Conservation (phyloP, 2,329 filamentous ascomycete genomes). For the Paraphaeosphaeria minitans region DNA sequence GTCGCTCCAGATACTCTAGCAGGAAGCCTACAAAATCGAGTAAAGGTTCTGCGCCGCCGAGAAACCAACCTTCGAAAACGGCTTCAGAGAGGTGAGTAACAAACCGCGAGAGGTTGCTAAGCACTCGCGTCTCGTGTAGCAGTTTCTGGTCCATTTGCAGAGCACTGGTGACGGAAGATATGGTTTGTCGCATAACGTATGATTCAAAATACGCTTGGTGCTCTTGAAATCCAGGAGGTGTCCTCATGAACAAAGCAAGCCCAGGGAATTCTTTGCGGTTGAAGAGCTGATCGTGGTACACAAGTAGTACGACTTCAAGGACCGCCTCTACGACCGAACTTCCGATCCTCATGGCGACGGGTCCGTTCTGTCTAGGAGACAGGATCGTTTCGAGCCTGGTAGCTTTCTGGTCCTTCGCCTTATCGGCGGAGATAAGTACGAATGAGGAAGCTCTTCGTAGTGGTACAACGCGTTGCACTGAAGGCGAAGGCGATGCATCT, state of each 20-base stretch:
- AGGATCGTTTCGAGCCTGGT: slow-evolving; percentile 68
- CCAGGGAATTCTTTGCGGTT: slow-evolving; percentile 88
- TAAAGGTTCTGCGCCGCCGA: slow-evolving; percentile 81
- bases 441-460: slow-evolving; percentile 88
- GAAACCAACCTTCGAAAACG: slow-evolving; percentile 95
- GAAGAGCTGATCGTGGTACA: slow-evolving; percentile 86
- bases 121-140: slow-evolving; percentile 77
- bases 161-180: slow-evolving; percentile 71
- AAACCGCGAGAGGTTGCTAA: slow-evolving; percentile 86
- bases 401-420: slow-evolving; percentile 59
- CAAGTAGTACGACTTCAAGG: slow-evolving; percentile 74
- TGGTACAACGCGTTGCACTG: slow-evolving; percentile 60
- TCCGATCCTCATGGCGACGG: slow-evolving; percentile 57
- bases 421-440: slow-evolving; percentile 78
- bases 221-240: slow-evolving; percentile 90
- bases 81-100: slow-evolving; percentile 83
- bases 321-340: slow-evolving; percentile 77
- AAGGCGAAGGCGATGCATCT: slow-evolving; percentile 42
- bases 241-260: slow-evolving; percentile 82
- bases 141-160: slow-evolving; percentile 74
- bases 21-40: slow-evolving; percentile 86
- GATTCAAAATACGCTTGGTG: slow-evolving; percentile 96
- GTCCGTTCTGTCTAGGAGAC: slow-evolving; percentile 61
- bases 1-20: slow-evolving; percentile 85
- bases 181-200: slow-evolving; percentile 77